Percentiles rank a stretch among this genome's conserved stretches.
Evolutionary conservation across 345 rosid species (phyloP).

Genomic region (Clarkia xantiana): DNA sequence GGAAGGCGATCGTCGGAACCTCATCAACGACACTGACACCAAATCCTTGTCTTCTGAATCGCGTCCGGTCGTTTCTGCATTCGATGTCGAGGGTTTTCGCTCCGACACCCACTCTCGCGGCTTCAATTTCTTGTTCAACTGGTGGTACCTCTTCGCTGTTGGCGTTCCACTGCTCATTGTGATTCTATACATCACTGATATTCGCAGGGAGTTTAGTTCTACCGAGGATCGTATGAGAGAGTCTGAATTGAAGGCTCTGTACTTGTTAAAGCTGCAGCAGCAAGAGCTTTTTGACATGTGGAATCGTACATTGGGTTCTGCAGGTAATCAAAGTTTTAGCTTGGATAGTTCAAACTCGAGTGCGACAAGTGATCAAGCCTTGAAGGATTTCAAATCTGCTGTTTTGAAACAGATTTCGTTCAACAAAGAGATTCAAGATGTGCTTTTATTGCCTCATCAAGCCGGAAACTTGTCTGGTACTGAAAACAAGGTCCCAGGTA

Average conservation of each 20-base stretch:
- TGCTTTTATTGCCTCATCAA: slow-evolving; percentile 42
- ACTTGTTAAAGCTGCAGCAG: slow-evolving; percentile 51
- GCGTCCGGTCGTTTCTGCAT: slow-evolving; percentile 5
- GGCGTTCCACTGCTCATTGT: slow-evolving; percentile 33
- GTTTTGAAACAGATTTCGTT: slow-evolving; percentile 48
- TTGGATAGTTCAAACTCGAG: slow-evolving; percentile 8
- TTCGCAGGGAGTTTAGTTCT: slow-evolving; percentile 20
- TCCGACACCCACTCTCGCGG: slow-evolving; percentile 20
- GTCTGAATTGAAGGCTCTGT: slow-evolving; percentile 59
- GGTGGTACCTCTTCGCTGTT: slow-evolving; percentile 36
- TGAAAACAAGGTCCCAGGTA: slow-evolving; percentile 4
- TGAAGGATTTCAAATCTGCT: slow-evolving; percentile 30
- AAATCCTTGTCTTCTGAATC: slow-evolving; percentile 10
- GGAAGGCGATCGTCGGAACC: slow-evolving; percentile 47
- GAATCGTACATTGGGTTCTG: slow-evolving; percentile 25
- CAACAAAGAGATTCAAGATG: slow-evolving; percentile 54
- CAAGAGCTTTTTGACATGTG: slow-evolving; percentile 32
- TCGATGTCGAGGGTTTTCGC: slow-evolving; percentile 28
- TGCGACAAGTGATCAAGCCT: not conserved
- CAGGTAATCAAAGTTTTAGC: slow-evolving; percentile 5
- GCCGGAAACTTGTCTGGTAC: slow-evolving; percentile 20
- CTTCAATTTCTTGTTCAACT: slow-evolving; percentile 8
- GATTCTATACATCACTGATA: slow-evolving; percentile 27
- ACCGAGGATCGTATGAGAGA: slow-evolving; percentile 36
- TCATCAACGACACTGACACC: slow-evolving; percentile 48